Evolutionary conservation across 225 moss, liverwort and hornwort genomes (phyloP).

Genomic region (Polytrichum formosum): DNA sequence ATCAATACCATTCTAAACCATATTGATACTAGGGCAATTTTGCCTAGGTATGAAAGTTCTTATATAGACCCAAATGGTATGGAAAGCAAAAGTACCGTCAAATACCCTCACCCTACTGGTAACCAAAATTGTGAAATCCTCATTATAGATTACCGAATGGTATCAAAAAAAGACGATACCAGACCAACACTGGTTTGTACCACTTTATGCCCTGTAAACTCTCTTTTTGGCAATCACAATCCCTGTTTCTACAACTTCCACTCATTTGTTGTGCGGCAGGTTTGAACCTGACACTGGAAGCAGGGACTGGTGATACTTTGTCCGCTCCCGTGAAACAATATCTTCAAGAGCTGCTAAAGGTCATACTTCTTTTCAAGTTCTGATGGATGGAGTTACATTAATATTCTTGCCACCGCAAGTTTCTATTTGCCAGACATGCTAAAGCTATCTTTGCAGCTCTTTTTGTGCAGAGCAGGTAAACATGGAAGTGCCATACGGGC

Average conservation of each 20-base stretch:
- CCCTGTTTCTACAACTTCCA: not conserved
- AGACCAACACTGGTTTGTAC: no score
- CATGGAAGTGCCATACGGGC: conserved; percentile 79
- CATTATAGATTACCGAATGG: no score
- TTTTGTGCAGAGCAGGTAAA: conserved; percentile 63
- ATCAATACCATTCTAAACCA: no score
- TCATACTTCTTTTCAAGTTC: conserved; percentile 6
- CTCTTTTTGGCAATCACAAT: not conserved
- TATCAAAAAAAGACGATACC: no score
- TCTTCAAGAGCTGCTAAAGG: conserved; percentile 77
- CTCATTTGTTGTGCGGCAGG: conserved; percentile 32
- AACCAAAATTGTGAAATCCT: no score
- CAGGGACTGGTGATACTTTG: conserved; percentile 66
- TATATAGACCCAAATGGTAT: no score
- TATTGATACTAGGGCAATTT: no score
- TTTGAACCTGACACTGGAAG: conserved; percentile 57
- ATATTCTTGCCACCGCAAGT: not conserved
- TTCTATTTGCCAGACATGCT: not conserved
- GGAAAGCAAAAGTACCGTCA: no score
- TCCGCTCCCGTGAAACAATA: conserved; percentile 48
- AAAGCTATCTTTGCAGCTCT: conserved; percentile 12
- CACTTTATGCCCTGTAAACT: no score
- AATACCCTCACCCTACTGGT: no score
- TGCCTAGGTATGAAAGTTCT: no score
- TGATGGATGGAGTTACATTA: not conserved